Base-by-base conservation (phyloP, 1,284 basidiomycete genomes). In the Entoloma clypeatum region DNA sequence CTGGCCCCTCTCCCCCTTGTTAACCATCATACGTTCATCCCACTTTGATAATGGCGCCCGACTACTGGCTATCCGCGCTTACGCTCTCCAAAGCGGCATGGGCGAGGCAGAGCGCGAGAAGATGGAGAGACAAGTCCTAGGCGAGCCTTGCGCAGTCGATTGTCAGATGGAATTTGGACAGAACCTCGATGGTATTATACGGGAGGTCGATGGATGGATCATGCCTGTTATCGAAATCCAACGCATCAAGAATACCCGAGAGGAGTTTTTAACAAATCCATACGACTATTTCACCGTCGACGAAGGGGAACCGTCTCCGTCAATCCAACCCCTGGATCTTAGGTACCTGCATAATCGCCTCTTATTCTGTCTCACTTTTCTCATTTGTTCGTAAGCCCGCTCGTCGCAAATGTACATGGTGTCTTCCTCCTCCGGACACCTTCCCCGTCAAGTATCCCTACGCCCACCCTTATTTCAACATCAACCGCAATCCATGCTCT, bases 61-160 rank as follows among this genome's bases (percentile, higher is more conserved):
- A 11, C 69, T 86, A 25, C 66, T 94, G 13, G 81, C 90, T 5
- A 80, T 92, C 29, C 74, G 79, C 16, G 87, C 86, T 51, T 86
- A 90, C 58, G 75, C 85, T 0, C 59, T 84, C 38, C 84, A 90
- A 53, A 75, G 72, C 37, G 75, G 80, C 2, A 88, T 92, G 81
- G 76, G 78, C 26, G 92, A 94, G 61, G 71, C 63, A 0, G 81
- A 85, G 47, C 73, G 89, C 19, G 73, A 77, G 24, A 74, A 74
- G 42, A 59, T 89, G 51, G 86, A 90, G 58, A 61, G 61, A 26
- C 61, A 75, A 35, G 60, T 77, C 7, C 62, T 93, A 3, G 86
- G 86, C 6, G 70, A 75, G 30, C 57, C 64, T 1, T 74, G 69
- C 18, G 66, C 64, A 3, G 66, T 70, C 2, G 80, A 86, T 22